Evolutionary conservation across 306 rosid species (phyloP).

Genomic region (Castanospermum australe): DNA sequence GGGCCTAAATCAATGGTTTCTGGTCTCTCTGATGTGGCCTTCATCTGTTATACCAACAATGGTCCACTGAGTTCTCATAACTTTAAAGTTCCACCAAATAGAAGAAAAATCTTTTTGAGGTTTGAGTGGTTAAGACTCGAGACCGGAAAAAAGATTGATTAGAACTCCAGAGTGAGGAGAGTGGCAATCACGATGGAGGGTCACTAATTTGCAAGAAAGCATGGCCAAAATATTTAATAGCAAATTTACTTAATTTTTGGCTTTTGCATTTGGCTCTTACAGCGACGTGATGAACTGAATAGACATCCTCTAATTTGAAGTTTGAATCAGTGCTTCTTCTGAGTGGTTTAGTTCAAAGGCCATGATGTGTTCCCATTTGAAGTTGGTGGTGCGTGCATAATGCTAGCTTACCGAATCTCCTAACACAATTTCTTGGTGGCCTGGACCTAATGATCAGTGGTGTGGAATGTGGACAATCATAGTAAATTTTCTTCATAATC

Average conservation of each 20-base stretch:
- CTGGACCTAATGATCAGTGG: not conserved
- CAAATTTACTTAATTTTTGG: no score
- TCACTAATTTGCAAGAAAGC: no score
- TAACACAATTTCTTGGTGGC: constrained; percentile 25
- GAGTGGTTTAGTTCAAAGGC: constrained; percentile 13
- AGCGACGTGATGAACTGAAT: not conserved
- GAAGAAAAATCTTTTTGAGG: not conserved
- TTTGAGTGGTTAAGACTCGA: not conserved
- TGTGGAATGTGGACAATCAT: constrained; percentile 20
- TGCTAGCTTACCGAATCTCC: constrained; percentile 26
- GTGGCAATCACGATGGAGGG: no score
- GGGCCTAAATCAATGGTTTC: not conserved
- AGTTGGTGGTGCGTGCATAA: constrained; percentile 22
- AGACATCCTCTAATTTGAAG: not conserved
- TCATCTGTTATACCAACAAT: not conserved
- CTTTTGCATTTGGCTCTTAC: no score
- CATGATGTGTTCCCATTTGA: constrained; percentile 23
- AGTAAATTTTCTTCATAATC: constrained; percentile 7
- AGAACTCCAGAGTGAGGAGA: no score
- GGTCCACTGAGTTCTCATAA: not conserved
- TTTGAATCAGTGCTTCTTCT: not conserved
- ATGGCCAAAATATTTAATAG: no score
- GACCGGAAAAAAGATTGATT: no score
- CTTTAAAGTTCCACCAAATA: not conserved
- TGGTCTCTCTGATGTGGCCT: not conserved